phyloP scores from a whole-genome alignment of 2,329 filamentous ascomycete species.

The Zalaria obscura region DNA sequence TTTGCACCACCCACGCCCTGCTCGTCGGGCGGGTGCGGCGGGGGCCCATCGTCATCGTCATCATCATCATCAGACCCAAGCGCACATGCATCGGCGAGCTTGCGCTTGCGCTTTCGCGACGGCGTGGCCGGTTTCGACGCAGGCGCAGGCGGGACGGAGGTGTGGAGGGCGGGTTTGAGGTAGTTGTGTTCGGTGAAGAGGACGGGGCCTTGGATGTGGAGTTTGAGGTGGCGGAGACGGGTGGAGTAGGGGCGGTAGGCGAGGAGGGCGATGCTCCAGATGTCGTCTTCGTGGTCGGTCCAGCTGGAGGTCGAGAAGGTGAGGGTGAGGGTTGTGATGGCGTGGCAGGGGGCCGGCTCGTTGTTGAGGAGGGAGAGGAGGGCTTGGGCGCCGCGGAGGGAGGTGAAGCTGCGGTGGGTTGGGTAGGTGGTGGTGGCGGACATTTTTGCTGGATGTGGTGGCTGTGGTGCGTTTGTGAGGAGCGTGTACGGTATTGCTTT shows the following conservation, averaged over 20 bases:
- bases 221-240: slow-evolving; percentile 1
- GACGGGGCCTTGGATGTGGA: background rate
- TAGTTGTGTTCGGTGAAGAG: slow-evolving; percentile 5
- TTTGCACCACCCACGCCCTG: no score
- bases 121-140: no score
- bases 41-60: no score
- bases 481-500: no score
- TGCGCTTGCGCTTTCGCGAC: background rate
- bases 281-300: slow-evolving; percentile 3
- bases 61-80: background rate
- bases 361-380: background rate
- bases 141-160: no score
- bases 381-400: background rate
- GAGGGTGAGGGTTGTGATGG: background rate
- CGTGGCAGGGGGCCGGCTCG: no score
- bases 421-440: background rate
- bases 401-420: background rate
- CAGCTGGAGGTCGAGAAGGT: slow-evolving; percentile 1
- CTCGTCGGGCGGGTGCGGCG: no score
- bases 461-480: background rate
- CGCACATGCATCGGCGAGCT: background rate
- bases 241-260: background rate
- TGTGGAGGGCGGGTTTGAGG: slow-evolving; percentile 1
- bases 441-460: background rate
- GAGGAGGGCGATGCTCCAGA: background rate